These are phyloP conservation scores for Terana coerulea DNA, from an alignment of 768 basidiomycete species.

Conservation along the genomic window DNA sequence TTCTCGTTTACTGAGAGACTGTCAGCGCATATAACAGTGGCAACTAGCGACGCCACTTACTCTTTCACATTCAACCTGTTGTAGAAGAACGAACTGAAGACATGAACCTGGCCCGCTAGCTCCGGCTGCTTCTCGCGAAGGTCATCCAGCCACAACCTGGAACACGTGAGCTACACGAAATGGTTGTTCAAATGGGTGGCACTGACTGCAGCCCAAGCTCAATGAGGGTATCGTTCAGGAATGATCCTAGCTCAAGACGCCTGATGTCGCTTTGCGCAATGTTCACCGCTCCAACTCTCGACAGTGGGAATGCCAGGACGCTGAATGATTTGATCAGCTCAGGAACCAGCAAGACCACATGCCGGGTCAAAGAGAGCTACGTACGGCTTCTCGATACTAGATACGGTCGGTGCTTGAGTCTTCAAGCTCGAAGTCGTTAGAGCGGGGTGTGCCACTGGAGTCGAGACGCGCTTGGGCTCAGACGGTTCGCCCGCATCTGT, in stretches of 20 bases:
- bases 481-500: too few relatives aligned
- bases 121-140: conserved; percentile 52
- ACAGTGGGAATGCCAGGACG: conserved; percentile 70
- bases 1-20: conserved; percentile 36
- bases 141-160: conserved; percentile 69
- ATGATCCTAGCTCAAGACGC: conserved; percentile 76
- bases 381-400: too few relatives aligned
- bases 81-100: conserved; percentile 98
- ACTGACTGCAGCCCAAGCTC: conserved; percentile 93
- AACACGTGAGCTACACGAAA: conserved; percentile 8
- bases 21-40: background rate
- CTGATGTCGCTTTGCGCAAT: conserved; percentile 75
- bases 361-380: too few relatives aligned
- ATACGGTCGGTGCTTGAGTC: too few relatives aligned
- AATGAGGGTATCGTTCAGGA: conserved; percentile 93
- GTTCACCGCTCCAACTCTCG: conserved; percentile 69
- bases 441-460: too few relatives aligned
- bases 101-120: conserved; percentile 70
- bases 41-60: conserved; percentile 31
- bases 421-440: too few relatives aligned
- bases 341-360: too few relatives aligned
- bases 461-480: too few relatives aligned
- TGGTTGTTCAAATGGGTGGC: background rate
- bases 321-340: too few relatives aligned
- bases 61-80: conserved; percentile 81